Conservation (phyloP, 257 asterid species). For the Solanum paucissectum region DNA sequence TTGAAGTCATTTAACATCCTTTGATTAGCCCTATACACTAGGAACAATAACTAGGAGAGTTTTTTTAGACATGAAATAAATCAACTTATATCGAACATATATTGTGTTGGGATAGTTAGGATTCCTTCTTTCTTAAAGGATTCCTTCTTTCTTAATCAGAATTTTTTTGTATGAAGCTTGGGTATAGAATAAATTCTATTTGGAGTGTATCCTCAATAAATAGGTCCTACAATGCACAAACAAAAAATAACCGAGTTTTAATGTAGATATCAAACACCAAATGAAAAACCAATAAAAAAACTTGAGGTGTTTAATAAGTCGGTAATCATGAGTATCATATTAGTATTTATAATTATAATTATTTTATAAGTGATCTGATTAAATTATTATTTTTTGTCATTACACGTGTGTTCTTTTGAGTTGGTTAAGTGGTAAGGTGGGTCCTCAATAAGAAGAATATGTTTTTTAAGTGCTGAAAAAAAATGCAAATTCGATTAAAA, state of each 20-base stretch:
- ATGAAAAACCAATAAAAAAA: background rate
- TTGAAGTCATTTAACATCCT: background rate
- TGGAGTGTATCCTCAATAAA: background rate
- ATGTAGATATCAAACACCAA: rapidly evolving
- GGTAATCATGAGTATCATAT: background rate
- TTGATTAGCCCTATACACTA: background rate
- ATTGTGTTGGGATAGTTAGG: background rate
- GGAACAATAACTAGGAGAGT: background rate
- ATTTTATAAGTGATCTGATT: background rate
- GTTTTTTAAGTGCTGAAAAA: constrained; percentile 1
- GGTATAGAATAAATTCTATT: background rate
- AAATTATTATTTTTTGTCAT: background rate
- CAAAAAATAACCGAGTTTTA: rapidly evolving
- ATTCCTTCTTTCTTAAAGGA: background rate
- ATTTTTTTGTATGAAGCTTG: background rate
- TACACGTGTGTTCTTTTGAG: constrained; percentile 11
- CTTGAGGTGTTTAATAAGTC: background rate
- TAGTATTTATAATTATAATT: background rate
- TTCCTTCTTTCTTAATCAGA: background rate
- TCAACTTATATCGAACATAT: background rate
- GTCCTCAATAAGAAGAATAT: background rate
- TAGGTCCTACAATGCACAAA: background rate
- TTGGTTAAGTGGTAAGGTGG: constrained; percentile 21
- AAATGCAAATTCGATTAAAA: constrained; percentile 22
- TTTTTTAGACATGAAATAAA: background rate